Evolutionary conservation across 306 rosid genomes (phyloP).

Genomic region (Lathyrus sativus): DNA sequence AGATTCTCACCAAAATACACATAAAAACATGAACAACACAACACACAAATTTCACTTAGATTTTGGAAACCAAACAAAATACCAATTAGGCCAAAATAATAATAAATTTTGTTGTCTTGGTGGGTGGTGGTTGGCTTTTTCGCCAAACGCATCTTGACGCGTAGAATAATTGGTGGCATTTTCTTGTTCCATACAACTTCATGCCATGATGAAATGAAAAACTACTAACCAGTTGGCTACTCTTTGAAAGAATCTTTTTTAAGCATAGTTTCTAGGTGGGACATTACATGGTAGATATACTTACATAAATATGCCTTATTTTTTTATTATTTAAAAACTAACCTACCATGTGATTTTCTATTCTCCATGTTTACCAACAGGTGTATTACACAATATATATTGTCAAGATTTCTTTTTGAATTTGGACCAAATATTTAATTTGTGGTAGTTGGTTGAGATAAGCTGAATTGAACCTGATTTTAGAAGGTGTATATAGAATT

Average conservation of each 20-base stretch:
- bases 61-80: slow-evolving; percentile 34
- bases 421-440: slow-evolving; percentile 37
- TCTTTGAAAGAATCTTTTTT: slow-evolving; percentile 52
- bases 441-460: slow-evolving; percentile 37
- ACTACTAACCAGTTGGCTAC: slow-evolving; percentile 41
- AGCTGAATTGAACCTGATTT: slow-evolving; percentile 33
- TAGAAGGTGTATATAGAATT: slow-evolving; percentile 26
- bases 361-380: slow-evolving; percentile 35
- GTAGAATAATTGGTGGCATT: slow-evolving; percentile 38
- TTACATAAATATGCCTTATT: slow-evolving; percentile 2
- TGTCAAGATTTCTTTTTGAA: slow-evolving; percentile 35
- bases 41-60: slow-evolving; percentile 32
- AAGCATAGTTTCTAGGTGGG: slow-evolving; percentile 43
- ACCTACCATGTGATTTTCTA: slow-evolving; percentile 54
- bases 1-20: slow-evolving; percentile 14
- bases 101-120: slow-evolving; percentile 2
- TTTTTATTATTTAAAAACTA: slow-evolving; percentile 12
- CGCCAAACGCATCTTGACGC: slow-evolving; percentile 38
- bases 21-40: slow-evolving; percentile 9
- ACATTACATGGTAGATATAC: slow-evolving; percentile 33
- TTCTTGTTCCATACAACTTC: slow-evolving; percentile 38
- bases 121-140: slow-evolving; percentile 47
- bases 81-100: slow-evolving; percentile 30
- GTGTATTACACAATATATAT: slow-evolving; percentile 32
- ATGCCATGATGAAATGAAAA: slow-evolving; percentile 45